Conservation (phyloP, 1,139 yeast species). For the Yamadazyma mexicana region DNA sequence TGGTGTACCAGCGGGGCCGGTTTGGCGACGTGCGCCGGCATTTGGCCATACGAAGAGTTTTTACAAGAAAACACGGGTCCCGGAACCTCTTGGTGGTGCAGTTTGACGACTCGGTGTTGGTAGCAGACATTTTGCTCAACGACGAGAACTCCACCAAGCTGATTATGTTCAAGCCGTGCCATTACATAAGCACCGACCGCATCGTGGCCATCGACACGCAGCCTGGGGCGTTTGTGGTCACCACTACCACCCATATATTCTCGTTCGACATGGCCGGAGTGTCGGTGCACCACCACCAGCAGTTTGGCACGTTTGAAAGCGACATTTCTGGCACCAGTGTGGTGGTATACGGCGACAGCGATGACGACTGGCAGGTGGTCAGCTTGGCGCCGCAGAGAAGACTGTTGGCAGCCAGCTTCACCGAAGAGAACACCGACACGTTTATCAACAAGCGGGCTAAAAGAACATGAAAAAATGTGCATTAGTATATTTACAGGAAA, state of each 20-base stretch:
- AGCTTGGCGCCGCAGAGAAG: neutral
- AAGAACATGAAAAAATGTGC: conserved; percentile 1
- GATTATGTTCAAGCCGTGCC: conserved; percentile 12
- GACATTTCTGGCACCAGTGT: neutral
- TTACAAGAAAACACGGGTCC: neutral
- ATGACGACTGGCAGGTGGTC: conserved; percentile 3
- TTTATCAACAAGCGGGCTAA: conserved; percentile 13
- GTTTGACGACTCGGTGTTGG: conserved; percentile 11
- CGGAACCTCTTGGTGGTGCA: conserved; percentile 11
- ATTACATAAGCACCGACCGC: conserved; percentile 12
- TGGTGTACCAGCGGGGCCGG: conserved; percentile 8
- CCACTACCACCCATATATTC: conserved; percentile 9
- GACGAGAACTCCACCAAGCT: conserved; percentile 10
- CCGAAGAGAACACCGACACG: conserved; percentile 16
- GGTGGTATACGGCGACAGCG: conserved; percentile 6
- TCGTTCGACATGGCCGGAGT: conserved; percentile 8
- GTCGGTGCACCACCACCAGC: conserved; percentile 3
- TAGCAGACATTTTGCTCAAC: conserved; percentile 11
- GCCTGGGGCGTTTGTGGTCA: conserved; percentile 4
- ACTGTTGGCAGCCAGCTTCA: conserved; percentile 5
- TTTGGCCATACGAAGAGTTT: conserved; percentile 2
- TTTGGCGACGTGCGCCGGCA: neutral
- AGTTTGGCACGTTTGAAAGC: neutral
- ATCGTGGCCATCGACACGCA: conserved; percentile 1
- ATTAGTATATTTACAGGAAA: conserved; percentile 1